Percentiles rank a stretch among this genome's conserved stretches.
These are phyloP conservation scores for Hortaea werneckii DNA, from an alignment of 2,329 filamentous ascomycete species.

Conservation along the genomic window DNA sequence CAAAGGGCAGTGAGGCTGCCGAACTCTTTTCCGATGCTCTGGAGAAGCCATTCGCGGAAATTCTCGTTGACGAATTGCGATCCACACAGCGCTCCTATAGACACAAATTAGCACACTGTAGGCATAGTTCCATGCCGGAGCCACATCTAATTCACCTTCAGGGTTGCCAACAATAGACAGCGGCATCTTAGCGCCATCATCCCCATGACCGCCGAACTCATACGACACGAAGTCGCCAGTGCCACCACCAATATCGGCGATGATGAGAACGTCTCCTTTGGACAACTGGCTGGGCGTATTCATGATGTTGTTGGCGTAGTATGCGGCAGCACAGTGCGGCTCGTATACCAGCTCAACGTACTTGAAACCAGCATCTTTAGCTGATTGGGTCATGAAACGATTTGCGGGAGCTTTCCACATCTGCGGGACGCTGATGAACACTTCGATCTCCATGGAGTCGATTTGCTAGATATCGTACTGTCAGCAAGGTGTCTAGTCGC, in stretches of 20 bases:
- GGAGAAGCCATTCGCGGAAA: too few relatives aligned
- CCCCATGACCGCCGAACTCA: background rate
- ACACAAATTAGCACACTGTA: background rate
- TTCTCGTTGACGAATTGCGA: too few relatives aligned
- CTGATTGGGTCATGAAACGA: constrained; percentile 4
- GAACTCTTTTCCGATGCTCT: too few relatives aligned
- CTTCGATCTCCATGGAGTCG: constrained; percentile 1
- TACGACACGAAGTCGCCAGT: constrained; percentile 7
- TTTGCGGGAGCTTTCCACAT: constrained; percentile 8
- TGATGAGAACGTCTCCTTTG: constrained; percentile 1
- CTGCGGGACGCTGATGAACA: constrained; percentile 7
- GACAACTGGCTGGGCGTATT: background rate
- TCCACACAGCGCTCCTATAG: too few relatives aligned
- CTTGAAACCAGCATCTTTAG: constrained; percentile 3
- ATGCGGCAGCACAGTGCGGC: constrained; percentile 7
- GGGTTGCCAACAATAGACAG: constrained; percentile 1
- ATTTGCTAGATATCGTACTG: too few relatives aligned
- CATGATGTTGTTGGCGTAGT: background rate
- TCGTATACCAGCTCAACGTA: constrained; percentile 8
- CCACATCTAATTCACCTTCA: constrained; percentile 6
- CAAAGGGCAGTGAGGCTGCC: too few relatives aligned
- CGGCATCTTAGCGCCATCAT: constrained; percentile 1
- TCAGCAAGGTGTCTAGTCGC: too few relatives aligned
- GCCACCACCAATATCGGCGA: constrained; percentile 7
- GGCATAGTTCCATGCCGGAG: constrained; percentile 1